A percentile compares a stretch with the other conserved stretches of the same genome.
Conservation (phyloP, 1,284 basidiomycete species). For the Malassezia obtusa region DNA sequence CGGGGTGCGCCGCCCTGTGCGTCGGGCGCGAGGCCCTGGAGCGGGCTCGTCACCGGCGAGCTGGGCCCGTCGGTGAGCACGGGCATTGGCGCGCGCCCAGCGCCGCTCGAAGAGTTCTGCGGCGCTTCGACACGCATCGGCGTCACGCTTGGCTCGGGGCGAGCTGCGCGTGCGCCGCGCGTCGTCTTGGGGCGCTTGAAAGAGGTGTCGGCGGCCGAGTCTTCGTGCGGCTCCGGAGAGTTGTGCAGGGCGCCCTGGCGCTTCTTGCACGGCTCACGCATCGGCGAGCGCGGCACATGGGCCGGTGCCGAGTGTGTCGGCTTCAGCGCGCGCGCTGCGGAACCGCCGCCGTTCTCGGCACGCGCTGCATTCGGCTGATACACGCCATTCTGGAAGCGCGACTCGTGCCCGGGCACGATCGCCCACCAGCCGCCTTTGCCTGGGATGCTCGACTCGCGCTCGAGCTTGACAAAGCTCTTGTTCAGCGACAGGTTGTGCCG, state of each 20-base stretch:
- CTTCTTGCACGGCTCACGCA: conserved; percentile 3
- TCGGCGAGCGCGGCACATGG: background rate
- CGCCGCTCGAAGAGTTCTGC: background rate
- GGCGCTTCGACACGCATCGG: background rate
- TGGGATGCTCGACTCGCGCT: conserved; percentile 45
- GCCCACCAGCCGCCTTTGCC: conserved; percentile 51
- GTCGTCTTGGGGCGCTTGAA: conserved; percentile 12
- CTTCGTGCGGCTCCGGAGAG: background rate
- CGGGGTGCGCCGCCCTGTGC: background rate
- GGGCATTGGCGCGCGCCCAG: conserved; percentile 14
- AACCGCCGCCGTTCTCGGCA: background rate
- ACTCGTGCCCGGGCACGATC: conserved; percentile 46
- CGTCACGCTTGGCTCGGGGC: conserved; percentile 1
- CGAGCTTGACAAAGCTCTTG: conserved; percentile 62
- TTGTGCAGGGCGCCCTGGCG: background rate
- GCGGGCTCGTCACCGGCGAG: conserved; percentile 35
- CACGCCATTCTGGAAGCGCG: conserved; percentile 38
- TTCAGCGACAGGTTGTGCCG: conserved; percentile 81
- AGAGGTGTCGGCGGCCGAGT: background rate
- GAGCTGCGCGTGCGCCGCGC: background rate
- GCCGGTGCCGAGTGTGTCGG: background rate
- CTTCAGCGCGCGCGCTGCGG: background rate
- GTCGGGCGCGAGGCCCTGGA: background rate
- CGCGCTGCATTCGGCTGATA: conserved; percentile 19
- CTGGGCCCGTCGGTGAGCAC: conserved; percentile 34